Conservation (phyloP, 768 basidiomycete species). For the Collybia sp. region DNA sequence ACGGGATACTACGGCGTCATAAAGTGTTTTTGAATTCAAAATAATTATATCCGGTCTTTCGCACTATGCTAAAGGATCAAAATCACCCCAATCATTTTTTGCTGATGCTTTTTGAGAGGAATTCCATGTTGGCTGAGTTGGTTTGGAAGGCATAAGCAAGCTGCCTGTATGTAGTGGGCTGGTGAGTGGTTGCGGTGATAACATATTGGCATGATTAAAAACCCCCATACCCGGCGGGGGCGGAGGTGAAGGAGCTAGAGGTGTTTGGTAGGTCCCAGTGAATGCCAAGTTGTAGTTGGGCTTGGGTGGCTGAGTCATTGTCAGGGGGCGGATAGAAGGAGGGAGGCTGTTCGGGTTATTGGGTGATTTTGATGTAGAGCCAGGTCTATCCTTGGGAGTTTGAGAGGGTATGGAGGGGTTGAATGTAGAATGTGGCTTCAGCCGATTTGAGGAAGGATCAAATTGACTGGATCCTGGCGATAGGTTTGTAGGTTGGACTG, state of each 20-base stretch:
- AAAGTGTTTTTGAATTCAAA: slow-evolving; percentile 6
- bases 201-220: slow-evolving; percentile 4
- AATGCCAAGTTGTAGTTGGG: slow-evolving; percentile 27
- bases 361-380: background rate
- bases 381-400: background rate
- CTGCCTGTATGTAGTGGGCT: slow-evolving; percentile 19
- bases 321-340: slow-evolving; percentile 1
- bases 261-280: slow-evolving; percentile 5
- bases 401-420: background rate
- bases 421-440: slow-evolving; percentile 7
- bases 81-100: slow-evolving; percentile 76
- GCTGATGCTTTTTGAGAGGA: slow-evolving; percentile 39
- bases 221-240: slow-evolving; percentile 7
- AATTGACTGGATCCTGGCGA: slow-evolving; percentile 16
- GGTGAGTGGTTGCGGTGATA: slow-evolving; percentile 20
- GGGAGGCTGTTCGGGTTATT: background rate
- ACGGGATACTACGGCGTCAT: slow-evolving; percentile 10
- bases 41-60: slow-evolving; percentile 5
- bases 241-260: slow-evolving; percentile 16
- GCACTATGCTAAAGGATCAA: slow-evolving; percentile 65
- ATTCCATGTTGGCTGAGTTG: slow-evolving; percentile 45
- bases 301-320: slow-evolving; percentile 2
- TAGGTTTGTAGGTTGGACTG: slow-evolving; percentile 8
- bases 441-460: slow-evolving; percentile 4
- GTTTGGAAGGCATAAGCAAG: slow-evolving; percentile 61